Evolutionary conservation across 352 stramenopile genomes (phyloP).

Genomic region (Pythium phragmiticola): DNA sequence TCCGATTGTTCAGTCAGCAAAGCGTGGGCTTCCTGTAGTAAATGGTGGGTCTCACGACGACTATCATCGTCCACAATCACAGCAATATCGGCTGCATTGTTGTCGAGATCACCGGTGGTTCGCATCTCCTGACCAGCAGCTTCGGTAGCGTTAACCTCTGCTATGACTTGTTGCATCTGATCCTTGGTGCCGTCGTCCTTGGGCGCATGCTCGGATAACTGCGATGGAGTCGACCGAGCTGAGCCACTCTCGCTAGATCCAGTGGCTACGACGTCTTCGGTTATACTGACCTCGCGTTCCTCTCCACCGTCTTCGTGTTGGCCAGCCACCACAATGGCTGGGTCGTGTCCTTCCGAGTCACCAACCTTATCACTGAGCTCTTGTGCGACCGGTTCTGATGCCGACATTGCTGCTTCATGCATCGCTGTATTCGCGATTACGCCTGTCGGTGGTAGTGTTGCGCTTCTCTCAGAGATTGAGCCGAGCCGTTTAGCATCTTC

Average conservation of each 20-base stretch:
- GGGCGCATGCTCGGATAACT: neutral
- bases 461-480: too few species aligned
- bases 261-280: neutral
- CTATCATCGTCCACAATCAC: conserved; percentile 23
- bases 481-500: too few species aligned
- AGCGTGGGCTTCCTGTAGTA: conserved; percentile 41
- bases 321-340: too few species aligned
- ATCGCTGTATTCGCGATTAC: too few species aligned
- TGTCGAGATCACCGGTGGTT: neutral
- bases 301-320: too few species aligned
- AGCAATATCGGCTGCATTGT: conserved; percentile 4
- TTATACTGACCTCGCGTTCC: too few species aligned
- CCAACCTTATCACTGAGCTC: too few species aligned
- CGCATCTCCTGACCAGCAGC: neutral
- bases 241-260: neutral
- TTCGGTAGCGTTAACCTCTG: neutral
- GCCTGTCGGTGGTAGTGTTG: too few species aligned
- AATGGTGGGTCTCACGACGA: conserved; percentile 33
- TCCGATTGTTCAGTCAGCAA: conserved; percentile 23
- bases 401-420: too few species aligned
- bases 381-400: too few species aligned
- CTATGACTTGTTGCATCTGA: conserved; percentile 3
- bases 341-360: too few species aligned
- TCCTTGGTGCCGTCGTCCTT: neutral
- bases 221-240: neutral